Evolutionary conservation across 306 rosid genomes (phyloP).

Genomic region (Trichosanthes cucumerina): DNA sequence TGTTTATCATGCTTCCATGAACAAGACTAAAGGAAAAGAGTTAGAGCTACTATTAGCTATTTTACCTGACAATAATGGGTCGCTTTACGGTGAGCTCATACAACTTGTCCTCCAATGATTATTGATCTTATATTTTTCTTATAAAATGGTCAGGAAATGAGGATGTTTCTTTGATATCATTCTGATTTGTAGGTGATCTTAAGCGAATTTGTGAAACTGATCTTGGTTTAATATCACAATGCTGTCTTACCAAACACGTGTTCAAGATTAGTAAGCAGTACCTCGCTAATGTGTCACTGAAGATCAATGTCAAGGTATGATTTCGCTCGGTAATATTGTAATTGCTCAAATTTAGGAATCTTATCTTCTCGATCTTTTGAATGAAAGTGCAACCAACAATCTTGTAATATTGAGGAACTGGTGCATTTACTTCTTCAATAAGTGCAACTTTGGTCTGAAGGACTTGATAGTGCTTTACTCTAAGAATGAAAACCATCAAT

Average conservation of each 20-base stretch:
- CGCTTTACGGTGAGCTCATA: constrained; percentile 55
- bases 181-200: constrained; percentile 63
- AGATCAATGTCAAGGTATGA: constrained; percentile 88
- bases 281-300: constrained; percentile 82
- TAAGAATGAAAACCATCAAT: not conserved
- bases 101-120: not conserved
- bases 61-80: constrained; percentile 87
- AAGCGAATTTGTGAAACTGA: constrained; percentile 90
- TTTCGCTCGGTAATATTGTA: not conserved
- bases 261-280: constrained; percentile 84
- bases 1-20: constrained; percentile 64
- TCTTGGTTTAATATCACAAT: constrained; percentile 81
- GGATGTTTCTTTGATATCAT: not conserved
- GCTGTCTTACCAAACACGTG: constrained; percentile 89
- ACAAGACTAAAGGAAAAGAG: constrained; percentile 81
- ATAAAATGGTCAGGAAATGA: not conserved
- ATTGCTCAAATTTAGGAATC: not conserved
- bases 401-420: not conserved
- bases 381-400: not conserved
- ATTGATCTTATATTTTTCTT: not conserved
- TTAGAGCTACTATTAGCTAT: constrained; percentile 73
- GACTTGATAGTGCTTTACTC: not conserved
- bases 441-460: not conserved
- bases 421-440: not conserved
- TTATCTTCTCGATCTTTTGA: not conserved